Evolutionary conservation across 495 filamentous ascomycete species (phyloP).

Genomic region (Xylaria telfairii): DNA sequence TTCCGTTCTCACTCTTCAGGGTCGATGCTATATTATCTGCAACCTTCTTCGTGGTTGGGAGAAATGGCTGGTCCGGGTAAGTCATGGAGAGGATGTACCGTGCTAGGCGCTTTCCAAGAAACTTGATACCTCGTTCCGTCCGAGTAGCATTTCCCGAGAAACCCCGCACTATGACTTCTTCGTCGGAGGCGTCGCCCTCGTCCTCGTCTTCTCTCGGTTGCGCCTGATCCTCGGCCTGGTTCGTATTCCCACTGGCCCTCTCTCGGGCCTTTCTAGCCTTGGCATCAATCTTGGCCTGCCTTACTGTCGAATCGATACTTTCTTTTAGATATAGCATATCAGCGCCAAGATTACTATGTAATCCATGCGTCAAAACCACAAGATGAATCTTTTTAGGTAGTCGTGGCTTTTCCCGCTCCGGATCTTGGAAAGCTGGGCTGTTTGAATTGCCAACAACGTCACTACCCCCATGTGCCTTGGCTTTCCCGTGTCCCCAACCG

Average conservation of each 20-base stretch:
- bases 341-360: conserved; percentile 95
- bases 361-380: conserved; percentile 89
- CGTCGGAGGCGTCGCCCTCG: conserved; percentile 69
- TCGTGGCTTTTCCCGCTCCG: conserved; percentile 32
- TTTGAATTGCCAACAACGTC: conserved; percentile 29
- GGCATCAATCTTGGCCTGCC: conserved; percentile 67
- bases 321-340: conserved; percentile 99
- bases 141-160: conserved; percentile 88
- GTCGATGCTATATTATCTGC: conserved; percentile 46
- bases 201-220: conserved; percentile 50
- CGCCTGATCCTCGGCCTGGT: conserved; percentile 61
- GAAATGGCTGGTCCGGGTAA: conserved; percentile 87
- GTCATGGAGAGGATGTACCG: conserved; percentile 87
- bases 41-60: conserved; percentile 67
- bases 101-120: conserved; percentile 92
- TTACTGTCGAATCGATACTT: conserved; percentile 85
- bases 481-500: conserved; percentile 39
- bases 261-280: conserved; percentile 61
- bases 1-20: conserved; percentile 38
- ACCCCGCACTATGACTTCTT: conserved; percentile 92
- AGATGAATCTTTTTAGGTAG: conserved; percentile 78
- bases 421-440: conserved; percentile 27
- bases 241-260: conserved; percentile 45
- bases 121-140: conserved; percentile 95
- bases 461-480: conserved; percentile 30